Conservation (phyloP, 495 filamentous ascomycete species). For the Rhypophila decipiens region DNA sequence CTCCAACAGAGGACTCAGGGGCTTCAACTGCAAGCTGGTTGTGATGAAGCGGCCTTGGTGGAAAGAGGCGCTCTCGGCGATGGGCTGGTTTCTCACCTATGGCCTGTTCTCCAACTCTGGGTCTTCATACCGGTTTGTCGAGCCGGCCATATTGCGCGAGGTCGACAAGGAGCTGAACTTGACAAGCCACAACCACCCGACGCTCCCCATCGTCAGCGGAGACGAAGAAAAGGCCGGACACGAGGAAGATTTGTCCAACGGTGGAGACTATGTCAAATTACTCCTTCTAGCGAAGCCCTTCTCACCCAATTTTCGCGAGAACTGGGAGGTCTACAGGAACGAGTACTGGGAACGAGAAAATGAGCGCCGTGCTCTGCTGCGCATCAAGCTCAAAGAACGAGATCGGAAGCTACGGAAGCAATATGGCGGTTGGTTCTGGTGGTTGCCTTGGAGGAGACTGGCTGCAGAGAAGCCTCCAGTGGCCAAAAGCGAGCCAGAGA, state of each 20-base stretch:
- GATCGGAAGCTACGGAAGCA: slow-evolving; percentile 59
- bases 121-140: slow-evolving; percentile 62
- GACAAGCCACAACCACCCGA: slow-evolving; percentile 32
- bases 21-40: slow-evolving; percentile 93
- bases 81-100: slow-evolving; percentile 71
- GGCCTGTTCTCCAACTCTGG: slow-evolving; percentile 58
- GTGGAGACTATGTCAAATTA: slow-evolving; percentile 86
- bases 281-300: slow-evolving; percentile 91
- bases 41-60: slow-evolving; percentile 78
- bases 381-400: slow-evolving; percentile 57
- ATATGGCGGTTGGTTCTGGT: slow-evolving; percentile 78
- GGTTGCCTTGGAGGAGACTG: slow-evolving; percentile 54
- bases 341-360: slow-evolving; percentile 98
- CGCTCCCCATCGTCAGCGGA: slow-evolving; percentile 31
- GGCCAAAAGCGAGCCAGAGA: slow-evolving; percentile 22
- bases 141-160: slow-evolving; percentile 45
- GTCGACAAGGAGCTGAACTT: slow-evolving; percentile 44
- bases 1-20: slow-evolving; percentile 81
- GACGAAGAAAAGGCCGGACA: slow-evolving; percentile 51
- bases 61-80: slow-evolving; percentile 62
- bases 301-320: slow-evolving; percentile 89
- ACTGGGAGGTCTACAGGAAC: slow-evolving; percentile 88
- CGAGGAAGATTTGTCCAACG: slow-evolving; percentile 81
- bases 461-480: slow-evolving; percentile 29
- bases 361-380: slow-evolving; percentile 68